Evolutionary conservation across 805 yeast genomes (phyloP).

Genomic region (Myxozyma neglecta): DNA sequence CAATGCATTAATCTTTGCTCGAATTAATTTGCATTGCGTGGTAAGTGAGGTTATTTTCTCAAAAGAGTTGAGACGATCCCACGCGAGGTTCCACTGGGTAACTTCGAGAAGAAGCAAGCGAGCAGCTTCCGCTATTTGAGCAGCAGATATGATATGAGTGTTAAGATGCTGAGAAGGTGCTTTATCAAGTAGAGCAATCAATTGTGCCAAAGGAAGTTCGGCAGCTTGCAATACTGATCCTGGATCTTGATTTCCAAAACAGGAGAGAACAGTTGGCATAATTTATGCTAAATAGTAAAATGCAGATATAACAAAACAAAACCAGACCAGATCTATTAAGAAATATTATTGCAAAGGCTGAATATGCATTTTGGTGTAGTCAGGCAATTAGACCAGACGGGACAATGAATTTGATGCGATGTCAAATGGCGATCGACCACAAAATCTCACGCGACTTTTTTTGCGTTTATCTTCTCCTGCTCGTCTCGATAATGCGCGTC

Average conservation of each 20-base stretch:
- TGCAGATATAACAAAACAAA: too few relatives aligned
- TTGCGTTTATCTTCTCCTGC: too few relatives aligned
- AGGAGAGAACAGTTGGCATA: background rate
- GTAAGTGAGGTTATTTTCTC: background rate
- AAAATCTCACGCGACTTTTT: background rate
- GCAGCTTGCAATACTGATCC: slow-evolving; percentile 40
- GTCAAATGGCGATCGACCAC: too few relatives aligned
- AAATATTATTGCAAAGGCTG: background rate
- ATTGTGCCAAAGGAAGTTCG: slow-evolving; percentile 71
- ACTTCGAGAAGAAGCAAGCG: background rate
- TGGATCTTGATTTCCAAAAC: slow-evolving; percentile 2
- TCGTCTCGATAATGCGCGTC: too few relatives aligned
- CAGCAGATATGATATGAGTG: background rate
- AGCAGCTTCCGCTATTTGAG: background rate
- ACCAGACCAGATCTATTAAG: too few relatives aligned
- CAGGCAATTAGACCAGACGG: too few relatives aligned
- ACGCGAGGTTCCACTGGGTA: background rate
- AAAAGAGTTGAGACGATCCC: background rate
- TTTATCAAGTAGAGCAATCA: slow-evolving; percentile 95
- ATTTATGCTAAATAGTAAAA: background rate
- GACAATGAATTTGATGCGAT: too few relatives aligned
- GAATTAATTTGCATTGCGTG: slow-evolving; percentile 3
- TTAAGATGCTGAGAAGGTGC: slow-evolving; percentile 7
- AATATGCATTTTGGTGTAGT: background rate
- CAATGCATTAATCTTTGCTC: slow-evolving; percentile 6